Evolutionary conservation across 306 rosid genomes (phyloP).

Genomic region (Fragaria ananassa): DNA sequence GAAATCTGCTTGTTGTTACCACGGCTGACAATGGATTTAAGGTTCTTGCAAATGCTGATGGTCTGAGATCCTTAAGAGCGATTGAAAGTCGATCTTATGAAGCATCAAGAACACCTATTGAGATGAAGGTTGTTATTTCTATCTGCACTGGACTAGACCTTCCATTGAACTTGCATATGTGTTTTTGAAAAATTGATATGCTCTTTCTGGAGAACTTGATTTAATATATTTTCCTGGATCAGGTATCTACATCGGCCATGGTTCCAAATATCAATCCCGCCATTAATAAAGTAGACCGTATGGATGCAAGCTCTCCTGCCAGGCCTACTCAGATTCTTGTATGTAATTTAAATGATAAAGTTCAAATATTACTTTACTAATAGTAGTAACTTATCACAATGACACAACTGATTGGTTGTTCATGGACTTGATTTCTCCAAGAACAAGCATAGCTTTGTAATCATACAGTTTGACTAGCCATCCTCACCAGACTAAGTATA

Average conservation of each 20-base stretch:
- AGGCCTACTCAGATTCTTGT: slow-evolving; percentile 57
- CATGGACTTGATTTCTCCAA: background rate
- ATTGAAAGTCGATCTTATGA: slow-evolving; percentile 51
- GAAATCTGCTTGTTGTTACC: slow-evolving; percentile 59
- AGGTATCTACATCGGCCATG: slow-evolving; percentile 55
- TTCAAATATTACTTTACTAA: background rate
- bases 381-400: background rate
- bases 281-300: slow-evolving; percentile 59
- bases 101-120: slow-evolving; percentile 52
- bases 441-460: background rate
- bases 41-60: slow-evolving; percentile 58
- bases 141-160: background rate
- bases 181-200: background rate
- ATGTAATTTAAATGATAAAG: slow-evolving; percentile 9
- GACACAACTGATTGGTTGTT: background rate
- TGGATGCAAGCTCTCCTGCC: slow-evolving; percentile 52
- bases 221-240: background rate
- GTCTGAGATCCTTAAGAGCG: slow-evolving; percentile 50
- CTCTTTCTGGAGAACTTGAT: background rate
- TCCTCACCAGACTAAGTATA: background rate
- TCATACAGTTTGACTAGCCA: background rate
- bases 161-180: slow-evolving; percentile 16
- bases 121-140: slow-evolving; percentile 48
- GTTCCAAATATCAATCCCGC: slow-evolving; percentile 39
- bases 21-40: slow-evolving; percentile 59